A percentile compares a stretch with the other conserved stretches of the same genome.
phyloP scores from a whole-genome alignment of 345 rosid species.

The Brassica incana region DNA sequence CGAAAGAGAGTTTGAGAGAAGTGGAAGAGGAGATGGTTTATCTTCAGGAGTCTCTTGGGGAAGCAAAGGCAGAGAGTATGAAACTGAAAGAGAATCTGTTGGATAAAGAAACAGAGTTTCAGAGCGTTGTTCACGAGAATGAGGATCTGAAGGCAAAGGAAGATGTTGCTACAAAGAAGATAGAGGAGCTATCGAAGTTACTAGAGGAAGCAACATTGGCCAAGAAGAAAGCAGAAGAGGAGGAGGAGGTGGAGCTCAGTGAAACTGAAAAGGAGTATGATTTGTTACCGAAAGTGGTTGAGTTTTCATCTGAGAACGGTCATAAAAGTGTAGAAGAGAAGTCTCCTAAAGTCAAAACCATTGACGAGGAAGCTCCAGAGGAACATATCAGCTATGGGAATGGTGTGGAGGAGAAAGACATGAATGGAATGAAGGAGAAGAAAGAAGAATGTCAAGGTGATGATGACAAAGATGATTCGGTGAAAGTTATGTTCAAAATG shows the following conservation, averaged over 20 bases:
- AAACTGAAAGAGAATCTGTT: conserved; percentile 66
- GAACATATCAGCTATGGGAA: conserved; percentile 40
- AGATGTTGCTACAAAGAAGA: conserved; percentile 54
- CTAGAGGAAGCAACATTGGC: conserved; percentile 66
- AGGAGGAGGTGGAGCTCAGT: conserved; percentile 71
- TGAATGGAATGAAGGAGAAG: conserved; percentile 54
- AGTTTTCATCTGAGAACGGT: conserved; percentile 93
- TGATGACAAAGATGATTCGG: conserved; percentile 62
- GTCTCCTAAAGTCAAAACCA: conserved; percentile 42
- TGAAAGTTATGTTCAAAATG: conserved; percentile 79
- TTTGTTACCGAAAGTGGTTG: conserved; percentile 89
- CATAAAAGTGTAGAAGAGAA: conserved; percentile 74
- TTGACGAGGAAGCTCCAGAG: conserved; percentile 36
- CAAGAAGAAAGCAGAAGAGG: conserved; percentile 55
- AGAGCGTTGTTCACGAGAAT: conserved; percentile 64
- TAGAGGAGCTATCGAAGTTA: conserved; percentile 44
- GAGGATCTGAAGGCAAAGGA: conserved; percentile 74
- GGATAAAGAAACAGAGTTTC: conserved; percentile 87
- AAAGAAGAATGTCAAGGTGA: conserved; percentile 37
- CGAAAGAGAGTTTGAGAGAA: conserved; percentile 71
- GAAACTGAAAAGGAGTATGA: conserved; percentile 94
- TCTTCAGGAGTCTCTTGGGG: conserved; percentile 78
- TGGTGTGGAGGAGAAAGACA: conserved; percentile 45
- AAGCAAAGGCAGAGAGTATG: conserved; percentile 66
- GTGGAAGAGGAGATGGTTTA: conserved; percentile 77